Evolutionary conservation across 495 filamentous ascomycete species (phyloP).

Genomic region (Aspergillus hancockii): DNA sequence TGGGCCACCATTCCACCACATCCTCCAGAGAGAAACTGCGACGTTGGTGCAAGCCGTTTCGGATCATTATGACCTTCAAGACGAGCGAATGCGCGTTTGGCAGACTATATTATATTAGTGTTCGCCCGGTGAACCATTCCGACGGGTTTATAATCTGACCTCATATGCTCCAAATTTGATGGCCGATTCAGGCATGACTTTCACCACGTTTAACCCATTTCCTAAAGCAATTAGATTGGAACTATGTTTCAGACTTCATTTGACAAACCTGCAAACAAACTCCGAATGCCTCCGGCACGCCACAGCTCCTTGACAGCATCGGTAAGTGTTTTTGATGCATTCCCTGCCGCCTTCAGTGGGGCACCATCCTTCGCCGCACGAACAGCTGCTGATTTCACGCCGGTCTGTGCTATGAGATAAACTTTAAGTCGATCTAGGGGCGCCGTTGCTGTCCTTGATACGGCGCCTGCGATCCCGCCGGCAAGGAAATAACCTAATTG

Average conservation of each 20-base stretch:
- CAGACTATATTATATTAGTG: constrained; percentile 55
- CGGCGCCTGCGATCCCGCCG: constrained; percentile 86
- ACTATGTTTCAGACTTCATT: not conserved
- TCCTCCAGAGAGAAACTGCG: constrained; percentile 89
- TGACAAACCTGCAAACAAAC: constrained; percentile 86
- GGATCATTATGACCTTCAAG: constrained; percentile 89
- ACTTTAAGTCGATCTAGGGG: constrained; percentile 97
- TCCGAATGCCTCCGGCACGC: constrained; percentile 83
- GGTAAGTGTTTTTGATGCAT: constrained; percentile 65
- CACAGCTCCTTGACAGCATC: constrained; percentile 76
- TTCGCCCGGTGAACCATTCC: not conserved
- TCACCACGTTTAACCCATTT: constrained; percentile 94
- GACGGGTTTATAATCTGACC: constrained; percentile 39
- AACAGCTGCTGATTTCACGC: constrained; percentile 57
- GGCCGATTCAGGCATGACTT: constrained; percentile 97
- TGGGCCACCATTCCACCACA: constrained; percentile 91
- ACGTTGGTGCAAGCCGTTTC: constrained; percentile 71
- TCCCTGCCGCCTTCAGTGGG: constrained; percentile 63
- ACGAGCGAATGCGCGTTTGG: constrained; percentile 82
- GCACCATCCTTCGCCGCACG: constrained; percentile 72
- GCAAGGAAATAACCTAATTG: constrained; percentile 95
- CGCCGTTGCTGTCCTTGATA: constrained; percentile 90
- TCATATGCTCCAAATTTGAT: constrained; percentile 97
- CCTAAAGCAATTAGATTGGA: constrained; percentile 56
- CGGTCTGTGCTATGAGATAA: constrained; percentile 91